Base-by-base conservation (phyloP, 2,329 filamentous ascomycete genomes). In the Dactylellina cionopaga region DNA sequence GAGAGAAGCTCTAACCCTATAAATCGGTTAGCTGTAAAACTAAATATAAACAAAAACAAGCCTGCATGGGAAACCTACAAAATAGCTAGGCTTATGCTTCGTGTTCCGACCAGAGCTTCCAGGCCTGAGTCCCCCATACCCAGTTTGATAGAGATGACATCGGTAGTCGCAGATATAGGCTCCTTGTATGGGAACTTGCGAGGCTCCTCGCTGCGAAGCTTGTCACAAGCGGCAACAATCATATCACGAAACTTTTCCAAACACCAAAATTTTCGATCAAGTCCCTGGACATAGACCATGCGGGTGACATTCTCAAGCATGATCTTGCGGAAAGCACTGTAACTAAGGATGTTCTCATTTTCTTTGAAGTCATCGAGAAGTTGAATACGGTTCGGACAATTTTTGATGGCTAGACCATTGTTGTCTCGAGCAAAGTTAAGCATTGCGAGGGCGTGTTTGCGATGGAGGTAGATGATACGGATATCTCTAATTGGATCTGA, bases 261-360 rank as follows among this genome's bases (percentile, higher is more conserved):
- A 1, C 43, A 65, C 68, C 68, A 72, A 31, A 72, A 72, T 1
- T 35, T 43, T 11, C 19, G 13, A 3, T 44, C 15, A 22, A 72
- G 25, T 7, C 68, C 68, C 17, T 25, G 33, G 11, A 60, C 10
- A 13, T 25, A 64, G 22, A 72, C 51, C 33, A 54, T 49, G 13
- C 68, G 52, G 17, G 68, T 72, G 15, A 27, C 52, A 35, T 65
- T 60, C 24, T 65, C 68, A 5, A 52, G 59, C 52, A 72, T 59
- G 25, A 72, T 65, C 52, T 65, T 72, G 9, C 59, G 59, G 24
- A 72, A 72, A 46, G 44, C 46, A 3, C 29, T 33, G 35, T 72
- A 65, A 29, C 46, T 43, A 33, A 72, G 33, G 13, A 24, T 15
- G 39, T 65, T 47, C 19, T 51, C 39, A 9, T 37, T 37, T 22